phyloP scores from a whole-genome alignment of 1,284 basidiomycete genomes.

The Pholiota adiposa region DNA sequence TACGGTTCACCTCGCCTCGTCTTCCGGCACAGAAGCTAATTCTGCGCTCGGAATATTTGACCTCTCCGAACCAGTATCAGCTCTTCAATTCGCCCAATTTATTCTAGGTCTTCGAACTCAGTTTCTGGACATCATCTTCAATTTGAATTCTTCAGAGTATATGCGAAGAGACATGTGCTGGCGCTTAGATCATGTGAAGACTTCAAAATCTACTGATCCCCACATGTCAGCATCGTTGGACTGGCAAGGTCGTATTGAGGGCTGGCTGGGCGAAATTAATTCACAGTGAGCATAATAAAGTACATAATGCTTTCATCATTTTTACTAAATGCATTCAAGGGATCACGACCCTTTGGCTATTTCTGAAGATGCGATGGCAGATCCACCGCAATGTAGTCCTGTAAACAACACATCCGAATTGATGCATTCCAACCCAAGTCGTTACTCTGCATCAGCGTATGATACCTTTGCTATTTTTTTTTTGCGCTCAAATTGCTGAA shows the following conservation, averaged over 20 bases:
- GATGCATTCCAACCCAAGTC: too few relatives aligned
- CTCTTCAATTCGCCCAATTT: background rate
- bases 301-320: too few relatives aligned
- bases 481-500: background rate
- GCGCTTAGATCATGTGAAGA: background rate
- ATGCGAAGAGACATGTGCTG: background rate
- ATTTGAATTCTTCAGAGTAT: background rate
- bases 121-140: background rate
- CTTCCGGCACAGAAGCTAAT: background rate
- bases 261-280: too few relatives aligned
- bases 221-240: background rate
- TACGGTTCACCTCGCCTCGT: background rate
- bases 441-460: too few relatives aligned
- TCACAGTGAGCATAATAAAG: too few relatives aligned
- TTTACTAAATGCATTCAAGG: too few relatives aligned
- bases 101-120: background rate
- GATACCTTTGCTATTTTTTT: too few relatives aligned
- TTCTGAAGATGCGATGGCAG: too few relatives aligned
- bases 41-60: background rate
- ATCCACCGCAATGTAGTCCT: too few relatives aligned
- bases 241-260: background rate
- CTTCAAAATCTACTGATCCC: background rate
- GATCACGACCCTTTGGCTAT: too few relatives aligned
- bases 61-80: background rate
- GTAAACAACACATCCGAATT: too few relatives aligned